phyloP scores from a whole-genome alignment of 768 basidiomycete species.

The Chalciporus pseudorubinellus region DNA sequence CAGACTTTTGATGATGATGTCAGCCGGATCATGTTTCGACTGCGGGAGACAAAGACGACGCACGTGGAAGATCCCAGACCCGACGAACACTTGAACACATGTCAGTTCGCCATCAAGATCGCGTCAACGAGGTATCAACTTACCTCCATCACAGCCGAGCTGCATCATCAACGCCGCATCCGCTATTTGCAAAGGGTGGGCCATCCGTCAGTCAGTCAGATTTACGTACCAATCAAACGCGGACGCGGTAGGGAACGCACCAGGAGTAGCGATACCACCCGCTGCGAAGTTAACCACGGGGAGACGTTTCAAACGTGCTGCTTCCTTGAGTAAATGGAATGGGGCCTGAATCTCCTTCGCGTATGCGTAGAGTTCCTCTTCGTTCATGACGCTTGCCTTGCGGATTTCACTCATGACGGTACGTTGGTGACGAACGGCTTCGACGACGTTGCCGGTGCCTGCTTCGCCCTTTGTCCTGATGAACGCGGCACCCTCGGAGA shows the following conservation, averaged over 20 bases:
- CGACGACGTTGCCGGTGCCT: slow-evolving; percentile 87
- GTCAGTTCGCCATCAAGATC: not conserved
- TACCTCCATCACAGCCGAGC: slow-evolving; percentile 93
- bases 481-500: slow-evolving; percentile 97
- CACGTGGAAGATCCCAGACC: slow-evolving; percentile 95
- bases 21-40: slow-evolving; percentile 2
- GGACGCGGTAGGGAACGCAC: slow-evolving; percentile 37
- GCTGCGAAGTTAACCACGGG: slow-evolving; percentile 98
- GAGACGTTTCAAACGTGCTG: slow-evolving; percentile 86
- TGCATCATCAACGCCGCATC: slow-evolving; percentile 99
- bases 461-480: slow-evolving; percentile 97
- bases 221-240: not conserved
- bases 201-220: not conserved
- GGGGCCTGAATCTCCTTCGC: slow-evolving; percentile 93
- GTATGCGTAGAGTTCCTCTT: slow-evolving; percentile 91
- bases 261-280: slow-evolving; percentile 89
- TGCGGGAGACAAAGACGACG: slow-evolving; percentile 26
- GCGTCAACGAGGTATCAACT: slow-evolving; percentile 22
- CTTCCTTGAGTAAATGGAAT: slow-evolving; percentile 94
- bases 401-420: slow-evolving; percentile 83
- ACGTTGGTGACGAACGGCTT: slow-evolving; percentile 92
- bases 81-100: slow-evolving; percentile 78
- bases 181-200: slow-evolving; percentile 42
- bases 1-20: slow-evolving; percentile 52
- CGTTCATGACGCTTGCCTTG: slow-evolving; percentile 81